phyloP scores from a whole-genome alignment of 2,329 filamentous ascomycete genomes.

The Mycosphaerella arachidis region DNA sequence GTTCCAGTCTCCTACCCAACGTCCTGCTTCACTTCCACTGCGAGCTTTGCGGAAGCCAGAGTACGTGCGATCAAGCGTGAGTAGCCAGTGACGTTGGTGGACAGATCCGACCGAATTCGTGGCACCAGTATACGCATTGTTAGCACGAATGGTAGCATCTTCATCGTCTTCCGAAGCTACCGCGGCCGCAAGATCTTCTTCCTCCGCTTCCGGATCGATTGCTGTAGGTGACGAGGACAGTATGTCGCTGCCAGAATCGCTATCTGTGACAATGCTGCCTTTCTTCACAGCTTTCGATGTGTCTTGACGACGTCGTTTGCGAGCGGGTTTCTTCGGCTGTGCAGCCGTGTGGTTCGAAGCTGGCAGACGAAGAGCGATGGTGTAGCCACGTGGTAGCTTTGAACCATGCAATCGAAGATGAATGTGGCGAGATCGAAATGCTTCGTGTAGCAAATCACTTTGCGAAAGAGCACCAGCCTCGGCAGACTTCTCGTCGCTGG shows the following conservation, averaged over 20 bases:
- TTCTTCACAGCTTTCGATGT: constrained; percentile 11
- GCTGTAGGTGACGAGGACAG: background rate
- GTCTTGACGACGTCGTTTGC: constrained; percentile 27
- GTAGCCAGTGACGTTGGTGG: constrained; percentile 63
- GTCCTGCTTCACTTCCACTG: constrained; percentile 24
- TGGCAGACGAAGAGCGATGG: constrained; percentile 38
- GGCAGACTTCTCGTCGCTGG: constrained; percentile 24
- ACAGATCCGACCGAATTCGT: constrained; percentile 62
- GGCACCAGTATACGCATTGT: constrained; percentile 64
- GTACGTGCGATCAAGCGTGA: constrained; percentile 56
- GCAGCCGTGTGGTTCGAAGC: constrained; percentile 30
- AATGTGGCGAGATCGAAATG: constrained; percentile 38
- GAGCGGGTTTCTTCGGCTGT: constrained; percentile 26
- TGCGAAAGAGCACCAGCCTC: constrained; percentile 18
- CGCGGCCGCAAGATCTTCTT: constrained; percentile 22
- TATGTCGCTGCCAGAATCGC: constrained; percentile 18
- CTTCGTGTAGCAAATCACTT: constrained; percentile 36
- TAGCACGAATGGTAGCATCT: constrained; percentile 47
- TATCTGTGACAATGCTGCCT: constrained; percentile 12
- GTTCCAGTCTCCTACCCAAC: constrained; percentile 43
- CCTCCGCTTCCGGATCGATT: background rate
- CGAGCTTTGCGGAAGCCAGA: constrained; percentile 52
- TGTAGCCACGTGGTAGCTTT: constrained; percentile 38
- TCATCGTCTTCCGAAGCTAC: constrained; percentile 38
- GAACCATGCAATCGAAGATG: constrained; percentile 41